Percentiles rank a stretch among this genome's conserved stretches.
Evolutionary conservation across 1,284 basidiomycete genomes (phyloP).

Genomic region (Heterobasidion parviporum): DNA sequence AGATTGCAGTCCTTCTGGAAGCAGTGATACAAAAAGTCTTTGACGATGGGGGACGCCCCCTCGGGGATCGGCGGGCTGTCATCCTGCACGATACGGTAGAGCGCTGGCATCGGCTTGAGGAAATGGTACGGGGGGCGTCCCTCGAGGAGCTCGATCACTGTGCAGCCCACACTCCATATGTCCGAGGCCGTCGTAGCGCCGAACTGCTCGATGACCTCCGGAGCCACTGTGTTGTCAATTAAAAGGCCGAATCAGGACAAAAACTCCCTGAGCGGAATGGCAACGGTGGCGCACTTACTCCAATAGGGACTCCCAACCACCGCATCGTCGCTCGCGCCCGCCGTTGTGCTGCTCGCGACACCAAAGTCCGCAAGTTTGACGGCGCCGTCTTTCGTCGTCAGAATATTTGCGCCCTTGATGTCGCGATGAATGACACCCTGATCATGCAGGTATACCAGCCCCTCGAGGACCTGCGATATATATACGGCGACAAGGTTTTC

Average conservation of each 20-base stretch:
- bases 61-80: conserved; percentile 95
- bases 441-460: conserved; percentile 91
- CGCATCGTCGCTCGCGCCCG: conserved; percentile 71
- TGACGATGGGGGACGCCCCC: conserved; percentile 87
- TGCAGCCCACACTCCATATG: conserved; percentile 96
- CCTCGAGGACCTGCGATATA: conserved; percentile 90
- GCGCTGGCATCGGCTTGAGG: conserved; percentile 94
- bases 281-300: conserved; percentile 55
- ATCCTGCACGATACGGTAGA: conserved; percentile 97
- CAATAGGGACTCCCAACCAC: conserved; percentile 97
- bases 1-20: conserved; percentile 98
- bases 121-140: conserved; percentile 95
- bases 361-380: conserved; percentile 95
- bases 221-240: conserved; percentile 63
- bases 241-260: conserved; percentile 4
- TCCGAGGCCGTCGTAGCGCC: conserved; percentile 96
- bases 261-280: not conserved
- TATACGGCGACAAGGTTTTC: conserved; percentile 95
- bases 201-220: conserved; percentile 95
- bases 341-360: conserved; percentile 65
- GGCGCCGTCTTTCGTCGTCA: conserved; percentile 97
- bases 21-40: conserved; percentile 94
- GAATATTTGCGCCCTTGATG: conserved; percentile 96
- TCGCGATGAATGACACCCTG: conserved; percentile 98
- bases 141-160: conserved; percentile 93